Evolutionary conservation across 2,329 filamentous ascomycete species (phyloP), one percentile per base, ranked within the genome.

Genomic region (Metarhizium sp.): DNA sequence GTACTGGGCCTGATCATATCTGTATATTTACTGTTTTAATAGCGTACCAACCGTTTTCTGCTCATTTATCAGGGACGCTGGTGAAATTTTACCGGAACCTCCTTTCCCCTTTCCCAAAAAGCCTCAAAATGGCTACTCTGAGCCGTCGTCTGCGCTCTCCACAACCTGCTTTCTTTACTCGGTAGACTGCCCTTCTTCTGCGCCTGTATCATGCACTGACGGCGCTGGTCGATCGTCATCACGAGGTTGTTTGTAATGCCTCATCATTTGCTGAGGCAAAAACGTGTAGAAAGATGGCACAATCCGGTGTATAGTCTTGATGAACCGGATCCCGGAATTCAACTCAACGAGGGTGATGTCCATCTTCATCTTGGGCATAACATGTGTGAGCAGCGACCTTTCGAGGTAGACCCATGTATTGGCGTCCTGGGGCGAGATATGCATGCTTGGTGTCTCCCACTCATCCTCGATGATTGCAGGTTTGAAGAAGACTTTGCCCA

Each of bases 251-350:
- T 84, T 88, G 78, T 81, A 91, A 18, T 76, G 68, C 25, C 76
- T 62, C 85, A 92, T 88, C 60, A 88, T 71, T 60, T 86, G 81
- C 66, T 92, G 89, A 1, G 81, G 78, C 30, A 91, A 71, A 55
- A 82, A 81, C 0, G 75, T 78, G 64, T 87, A 82, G 64, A 87
- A 88, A 0, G 78, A 80, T 3, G 82, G 82, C 55, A 80, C 78
- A 11, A 85, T 66, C 0, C 75, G 75, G 32, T 72, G 65, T 16
- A 86, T 66, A 2, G 75, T 69, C 64, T 85, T 85, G 65, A 91
- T 80, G 66, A 87, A 90, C 59, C 74, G 76, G 29, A 89, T 57
- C 2, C 82, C 86, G 29, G 85, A 81, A 61, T 78, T 78, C 29
- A 88, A 68, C 56, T 82, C 73, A 59, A 77, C 80, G 10, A 88